Conservation (phyloP, 305 asterid genomes). For the Fraxinus velutina region DNA sequence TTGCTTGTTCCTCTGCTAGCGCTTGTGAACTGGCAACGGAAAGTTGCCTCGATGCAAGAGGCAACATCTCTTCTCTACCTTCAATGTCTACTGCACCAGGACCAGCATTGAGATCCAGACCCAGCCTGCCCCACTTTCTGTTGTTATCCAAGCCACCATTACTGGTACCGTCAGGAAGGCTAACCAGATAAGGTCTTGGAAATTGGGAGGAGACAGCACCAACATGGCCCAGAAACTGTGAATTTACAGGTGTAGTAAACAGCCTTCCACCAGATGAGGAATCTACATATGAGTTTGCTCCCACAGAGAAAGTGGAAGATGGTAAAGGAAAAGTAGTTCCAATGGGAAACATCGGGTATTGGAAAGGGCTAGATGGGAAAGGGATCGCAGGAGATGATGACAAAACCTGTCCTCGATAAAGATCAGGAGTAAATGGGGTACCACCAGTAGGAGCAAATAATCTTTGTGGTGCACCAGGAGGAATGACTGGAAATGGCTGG, state of each 20-base stretch:
- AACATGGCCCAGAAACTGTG: conserved; percentile 44
- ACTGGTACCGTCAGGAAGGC: conserved; percentile 35
- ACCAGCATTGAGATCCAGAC: conserved; percentile 59
- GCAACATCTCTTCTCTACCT: conserved; percentile 36
- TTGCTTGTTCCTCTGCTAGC: conserved; percentile 41
- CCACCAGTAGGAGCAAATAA: conserved; percentile 36
- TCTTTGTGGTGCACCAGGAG: conserved; percentile 42
- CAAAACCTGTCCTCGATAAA: conserved; percentile 48
- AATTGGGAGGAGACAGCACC: conserved; percentile 39
- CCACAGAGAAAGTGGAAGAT: conserved; percentile 42
- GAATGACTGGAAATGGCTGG: conserved; percentile 37
- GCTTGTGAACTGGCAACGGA: conserved; percentile 36
- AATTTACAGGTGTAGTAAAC: conserved; percentile 34
- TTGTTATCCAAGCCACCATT: conserved; percentile 35
- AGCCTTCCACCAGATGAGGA: conserved; percentile 49
- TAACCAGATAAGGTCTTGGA: conserved; percentile 48
- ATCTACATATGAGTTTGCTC: conserved; percentile 40
- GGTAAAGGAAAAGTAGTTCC: conserved; percentile 44
- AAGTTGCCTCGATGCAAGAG: conserved; percentile 29
- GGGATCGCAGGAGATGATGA: conserved; percentile 56
- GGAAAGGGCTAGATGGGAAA: conserved; percentile 46
- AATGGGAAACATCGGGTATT: conserved; percentile 43
- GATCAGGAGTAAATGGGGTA: conserved; percentile 36
- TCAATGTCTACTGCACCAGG: conserved; percentile 45
- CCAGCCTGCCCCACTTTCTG: conserved; percentile 46